phyloP scores from a whole-genome alignment of 208 protist species.

The Trypanosoma boissoni region DNA sequence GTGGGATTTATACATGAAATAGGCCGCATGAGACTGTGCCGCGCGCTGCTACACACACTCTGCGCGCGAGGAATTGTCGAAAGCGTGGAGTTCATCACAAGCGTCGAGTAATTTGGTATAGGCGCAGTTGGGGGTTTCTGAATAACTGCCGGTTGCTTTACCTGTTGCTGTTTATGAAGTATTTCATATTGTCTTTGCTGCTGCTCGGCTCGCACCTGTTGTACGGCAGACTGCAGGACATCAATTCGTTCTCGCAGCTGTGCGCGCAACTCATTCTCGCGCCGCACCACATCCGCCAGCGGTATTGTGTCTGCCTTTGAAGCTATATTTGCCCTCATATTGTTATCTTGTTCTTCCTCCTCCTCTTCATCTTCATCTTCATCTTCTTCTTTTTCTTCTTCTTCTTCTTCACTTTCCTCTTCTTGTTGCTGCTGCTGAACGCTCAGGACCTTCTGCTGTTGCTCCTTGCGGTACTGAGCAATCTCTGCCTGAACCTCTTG shows the following conservation, averaged over 20 bases:
- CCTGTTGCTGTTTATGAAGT: neutral
- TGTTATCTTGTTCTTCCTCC: neutral
- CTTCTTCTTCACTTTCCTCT: too few species aligned
- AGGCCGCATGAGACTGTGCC: too few species aligned
- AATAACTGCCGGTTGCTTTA: neutral
- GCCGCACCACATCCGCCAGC: constrained; percentile 12
- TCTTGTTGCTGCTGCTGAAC: too few species aligned
- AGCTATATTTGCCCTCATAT: neutral
- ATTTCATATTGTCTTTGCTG: constrained; percentile 7
- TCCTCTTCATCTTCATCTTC: neutral
- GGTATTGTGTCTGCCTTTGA: constrained; percentile 6
- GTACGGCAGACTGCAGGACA: constrained; percentile 4
- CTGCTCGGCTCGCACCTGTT: constrained; percentile 9
- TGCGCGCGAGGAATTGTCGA: constrained; percentile 1
- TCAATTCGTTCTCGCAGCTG: constrained; percentile 15
- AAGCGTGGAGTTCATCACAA: neutral
- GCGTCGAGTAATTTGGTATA: neutral
- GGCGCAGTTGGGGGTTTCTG: constrained; percentile 1
- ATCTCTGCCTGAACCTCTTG: constrained; percentile 11
- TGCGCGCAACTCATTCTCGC: constrained; percentile 6
- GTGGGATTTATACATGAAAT: too few species aligned
- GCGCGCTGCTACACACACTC: neutral
- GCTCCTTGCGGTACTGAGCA: neutral
- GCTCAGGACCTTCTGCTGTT: constrained; percentile 1
- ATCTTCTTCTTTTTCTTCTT: neutral